Base-by-base conservation (phyloP, 306 rosid genomes). In the Rosa multiflora region DNA sequence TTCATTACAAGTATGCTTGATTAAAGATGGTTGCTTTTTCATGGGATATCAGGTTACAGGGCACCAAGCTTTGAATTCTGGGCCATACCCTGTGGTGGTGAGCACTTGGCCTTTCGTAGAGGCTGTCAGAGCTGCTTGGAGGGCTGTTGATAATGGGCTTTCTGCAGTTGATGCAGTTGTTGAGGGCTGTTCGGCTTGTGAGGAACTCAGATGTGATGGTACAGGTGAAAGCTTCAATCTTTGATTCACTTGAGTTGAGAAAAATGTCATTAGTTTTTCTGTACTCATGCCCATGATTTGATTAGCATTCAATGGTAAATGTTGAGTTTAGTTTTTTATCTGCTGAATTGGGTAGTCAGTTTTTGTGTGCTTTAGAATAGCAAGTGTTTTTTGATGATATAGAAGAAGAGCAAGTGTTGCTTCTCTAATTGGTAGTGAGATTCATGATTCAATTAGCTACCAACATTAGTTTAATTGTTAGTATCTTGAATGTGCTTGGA, bases 51-150 rank as follows among this genome's bases (percentile, higher is more conserved):
- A 91, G 99, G 90, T 87, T 49, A 9, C 62, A 48, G 94, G 89
- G 35, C 70, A 79, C 80, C 90, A 48, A 81, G 83, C 46, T 82
- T 75, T 59, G 87, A 83, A 80, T 67, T 79, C 73, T 26, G 79
- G 86, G 23, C 47, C 73, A 11, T 88, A 89, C 85, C 94, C 97
- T 18, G 49, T 95, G 86, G 92, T 95, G 37, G 95, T 95, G 82
- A 92, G 96, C 85, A 91, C 99, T 10, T 95, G 99, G 98, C 99
- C 99, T 14, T 95, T 95, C 77, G 4, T 95, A 52, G 97, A 92
- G 85, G 99, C 97, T 76, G 99, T 95, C 7, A 87, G 92, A 82
- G 88, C 89, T 80, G 95, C 97, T 3, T 92, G 98, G 99, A 84
- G 74, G 70, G 91, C 84, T 70, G 98, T 84, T 76, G 92, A 90